Percentiles rank a stretch among this genome's conserved stretches.
Conservation (phyloP, 306 rosid species). For the Gillenia trifoliata region DNA sequence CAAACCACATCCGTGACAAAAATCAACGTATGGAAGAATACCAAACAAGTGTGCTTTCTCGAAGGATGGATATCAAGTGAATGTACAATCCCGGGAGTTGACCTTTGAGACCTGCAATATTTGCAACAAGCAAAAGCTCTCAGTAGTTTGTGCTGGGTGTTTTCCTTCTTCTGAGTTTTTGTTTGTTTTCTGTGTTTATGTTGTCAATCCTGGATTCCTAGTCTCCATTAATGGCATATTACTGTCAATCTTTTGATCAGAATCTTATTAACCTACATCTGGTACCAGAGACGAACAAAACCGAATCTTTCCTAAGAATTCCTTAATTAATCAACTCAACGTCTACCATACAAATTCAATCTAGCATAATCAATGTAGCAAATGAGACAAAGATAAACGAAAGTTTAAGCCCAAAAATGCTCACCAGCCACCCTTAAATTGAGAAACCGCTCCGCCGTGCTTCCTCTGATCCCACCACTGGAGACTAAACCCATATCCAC, state of each 20-base stretch:
- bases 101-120: constrained; percentile 59
- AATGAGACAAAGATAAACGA: neutral
- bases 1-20: neutral
- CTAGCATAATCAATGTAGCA: neutral
- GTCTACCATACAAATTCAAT: neutral
- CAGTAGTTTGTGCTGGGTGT: too few relatives aligned
- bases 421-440: constrained; percentile 79
- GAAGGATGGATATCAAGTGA: constrained; percentile 89
- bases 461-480: constrained; percentile 97
- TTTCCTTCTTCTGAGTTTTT: too few relatives aligned
- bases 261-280: neutral
- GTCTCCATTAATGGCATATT: too few relatives aligned
- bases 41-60: constrained; percentile 87
- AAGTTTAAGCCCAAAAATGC: constrained; percentile 3
- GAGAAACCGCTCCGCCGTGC: constrained; percentile 78
- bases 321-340: neutral
- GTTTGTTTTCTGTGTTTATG: too few relatives aligned
- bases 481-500: constrained; percentile 72
- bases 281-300: neutral
- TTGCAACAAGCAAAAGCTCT: constrained; percentile 15
- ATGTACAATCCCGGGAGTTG: constrained; percentile 73
- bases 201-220: too few relatives aligned
- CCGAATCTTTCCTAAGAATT: neutral
- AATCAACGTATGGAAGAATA: constrained; percentile 24
- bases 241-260: too few relatives aligned